Evolutionary conservation across 2,329 filamentous ascomycete species (phyloP).

Genomic region (Arachnopeziza araneosa): DNA sequence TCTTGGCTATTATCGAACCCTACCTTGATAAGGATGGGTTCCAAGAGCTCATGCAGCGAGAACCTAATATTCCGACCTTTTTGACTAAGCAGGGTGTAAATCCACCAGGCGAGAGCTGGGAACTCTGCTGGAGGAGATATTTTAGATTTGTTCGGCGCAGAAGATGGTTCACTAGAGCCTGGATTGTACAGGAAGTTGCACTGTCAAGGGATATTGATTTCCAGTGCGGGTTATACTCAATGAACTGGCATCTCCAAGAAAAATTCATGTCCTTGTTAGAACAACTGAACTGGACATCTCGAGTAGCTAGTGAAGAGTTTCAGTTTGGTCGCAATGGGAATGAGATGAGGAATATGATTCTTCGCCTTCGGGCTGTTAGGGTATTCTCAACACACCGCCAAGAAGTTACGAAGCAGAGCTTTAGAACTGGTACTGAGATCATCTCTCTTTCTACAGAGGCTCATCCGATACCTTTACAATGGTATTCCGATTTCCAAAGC

Average conservation of each 20-base stretch:
- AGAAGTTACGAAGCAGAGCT: neutral
- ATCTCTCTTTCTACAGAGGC: neutral
- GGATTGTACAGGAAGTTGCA: conserved; percentile 5
- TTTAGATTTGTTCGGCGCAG: neutral
- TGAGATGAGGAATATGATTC: neutral
- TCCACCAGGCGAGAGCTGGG: neutral
- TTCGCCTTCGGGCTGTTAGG: neutral
- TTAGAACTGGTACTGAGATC: neutral
- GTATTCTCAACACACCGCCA: neutral
- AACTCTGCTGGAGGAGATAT: neutral
- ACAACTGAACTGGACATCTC: neutral
- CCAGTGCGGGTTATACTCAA: neutral
- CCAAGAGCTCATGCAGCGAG: neutral
- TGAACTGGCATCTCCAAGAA: neutral
- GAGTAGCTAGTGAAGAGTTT: neutral
- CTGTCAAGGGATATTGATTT: neutral
- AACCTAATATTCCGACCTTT: neutral
- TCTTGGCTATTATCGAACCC: neutral
- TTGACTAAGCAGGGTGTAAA: neutral
- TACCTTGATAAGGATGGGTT: neutral
- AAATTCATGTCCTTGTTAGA: neutral
- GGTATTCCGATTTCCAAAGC: neutral
- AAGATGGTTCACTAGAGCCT: conserved; percentile 1
- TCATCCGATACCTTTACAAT: neutral
- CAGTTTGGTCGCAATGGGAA: neutral